Percentiles rank a stretch among this genome's conserved stretches.
These are phyloP conservation scores for Babjeviella inositovora DNA, from an alignment of 805 yeast species.

Conservation along the genomic window DNA sequence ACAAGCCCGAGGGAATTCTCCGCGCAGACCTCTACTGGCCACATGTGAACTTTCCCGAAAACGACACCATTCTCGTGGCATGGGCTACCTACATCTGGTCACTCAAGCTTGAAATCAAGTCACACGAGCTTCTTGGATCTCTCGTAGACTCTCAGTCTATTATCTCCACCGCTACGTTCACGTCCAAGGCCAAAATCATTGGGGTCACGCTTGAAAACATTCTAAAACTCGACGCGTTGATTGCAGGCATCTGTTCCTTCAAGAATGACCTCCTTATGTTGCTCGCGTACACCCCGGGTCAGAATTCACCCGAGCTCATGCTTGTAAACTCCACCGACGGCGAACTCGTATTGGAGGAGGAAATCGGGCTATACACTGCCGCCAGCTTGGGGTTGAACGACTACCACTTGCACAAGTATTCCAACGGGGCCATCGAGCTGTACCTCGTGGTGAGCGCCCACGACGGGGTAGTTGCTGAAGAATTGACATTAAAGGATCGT, in stretches of 20 bases:
- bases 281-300: constrained; percentile 30
- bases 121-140: too few species aligned
- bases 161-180: too few species aligned
- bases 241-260: constrained; percentile 70
- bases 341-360: constrained; percentile 67
- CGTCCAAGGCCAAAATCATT: constrained; percentile 6
- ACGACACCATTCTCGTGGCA: constrained; percentile 54
- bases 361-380: constrained; percentile 43
- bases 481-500: constrained; percentile 53
- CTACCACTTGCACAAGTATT: constrained; percentile 47
- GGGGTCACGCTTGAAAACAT: constrained; percentile 6
- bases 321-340: constrained; percentile 51
- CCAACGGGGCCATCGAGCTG: constrained; percentile 14
- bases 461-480: constrained; percentile 68
- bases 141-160: too few species aligned
- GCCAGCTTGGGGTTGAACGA: constrained; percentile 64
- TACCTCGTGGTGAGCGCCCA: constrained; percentile 66
- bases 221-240: constrained; percentile 21
- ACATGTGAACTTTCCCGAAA: constrained; percentile 46
- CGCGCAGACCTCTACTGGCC: constrained; percentile 82
- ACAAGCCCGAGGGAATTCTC: constrained; percentile 36
- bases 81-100: constrained; percentile 78
- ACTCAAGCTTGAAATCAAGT: constrained; percentile 23
- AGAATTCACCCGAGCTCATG: constrained; percentile 58
- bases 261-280: constrained; percentile 56